A percentile compares a stretch with the other conserved stretches of the same genome.
Evolutionary conservation across 1,284 basidiomycete genomes (phyloP).

Genomic region (Erythrobasidium hasegawianum): DNA sequence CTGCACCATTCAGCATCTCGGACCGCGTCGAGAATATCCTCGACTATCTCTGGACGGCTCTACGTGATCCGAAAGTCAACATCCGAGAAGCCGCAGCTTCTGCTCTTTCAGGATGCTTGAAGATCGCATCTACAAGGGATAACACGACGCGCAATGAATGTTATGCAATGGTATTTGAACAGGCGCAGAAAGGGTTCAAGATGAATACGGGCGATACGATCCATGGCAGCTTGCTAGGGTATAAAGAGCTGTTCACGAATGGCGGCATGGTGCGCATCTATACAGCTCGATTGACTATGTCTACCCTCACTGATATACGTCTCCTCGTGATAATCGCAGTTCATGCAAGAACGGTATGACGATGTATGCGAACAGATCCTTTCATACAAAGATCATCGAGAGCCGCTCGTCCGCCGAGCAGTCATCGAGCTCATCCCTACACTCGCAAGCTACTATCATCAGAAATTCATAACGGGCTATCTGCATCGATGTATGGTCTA

Average conservation of each 20-base stretch:
- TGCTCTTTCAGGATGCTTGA: slow-evolving; percentile 78
- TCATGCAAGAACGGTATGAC: slow-evolving; percentile 66
- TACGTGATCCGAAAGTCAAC: slow-evolving; percentile 64
- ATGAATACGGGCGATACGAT: slow-evolving; percentile 73
- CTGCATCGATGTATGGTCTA: slow-evolving; percentile 89
- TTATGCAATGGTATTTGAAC: slow-evolving; percentile 74
- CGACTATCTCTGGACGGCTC: slow-evolving; percentile 81
- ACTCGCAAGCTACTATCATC: slow-evolving; percentile 87
- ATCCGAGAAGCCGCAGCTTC: slow-evolving; percentile 86
- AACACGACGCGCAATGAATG: slow-evolving; percentile 51
- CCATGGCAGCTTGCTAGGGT: slow-evolving; percentile 88
- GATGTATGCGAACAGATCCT: slow-evolving; percentile 89
- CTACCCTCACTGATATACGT: background rate
- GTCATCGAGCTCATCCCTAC: slow-evolving; percentile 91
- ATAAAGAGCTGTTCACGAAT: slow-evolving; percentile 84
- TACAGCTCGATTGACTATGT: too few species aligned
- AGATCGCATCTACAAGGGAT: slow-evolving; percentile 47
- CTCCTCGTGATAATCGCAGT: background rate
- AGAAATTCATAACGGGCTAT: slow-evolving; percentile 82
- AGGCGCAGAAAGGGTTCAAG: slow-evolving; percentile 81
- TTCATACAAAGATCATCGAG: slow-evolving; percentile 79
- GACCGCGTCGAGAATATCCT: slow-evolving; percentile 79
- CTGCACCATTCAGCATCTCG: slow-evolving; percentile 79
- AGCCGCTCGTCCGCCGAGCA: slow-evolving; percentile 80
- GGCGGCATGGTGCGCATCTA: slow-evolving; percentile 71